Evolutionary conservation across 2,329 filamentous ascomycete genomes (phyloP), one percentile per base, ranked within the genome.

Genomic region (Plectosphaerella cucumerina): DNA sequence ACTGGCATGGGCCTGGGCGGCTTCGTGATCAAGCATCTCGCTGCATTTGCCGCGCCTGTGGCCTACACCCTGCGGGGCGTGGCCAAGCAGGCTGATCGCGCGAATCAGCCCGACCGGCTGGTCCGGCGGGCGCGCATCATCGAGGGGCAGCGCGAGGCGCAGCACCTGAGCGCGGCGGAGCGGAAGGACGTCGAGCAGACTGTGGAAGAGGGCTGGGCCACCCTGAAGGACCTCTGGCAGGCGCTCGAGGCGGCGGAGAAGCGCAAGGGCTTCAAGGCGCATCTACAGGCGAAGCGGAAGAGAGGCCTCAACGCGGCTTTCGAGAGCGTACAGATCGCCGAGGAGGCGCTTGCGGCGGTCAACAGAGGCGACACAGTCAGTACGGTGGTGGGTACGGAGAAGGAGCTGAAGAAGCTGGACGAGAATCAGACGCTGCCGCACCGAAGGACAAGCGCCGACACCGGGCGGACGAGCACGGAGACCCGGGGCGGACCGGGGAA

Each of bases 61-160:
- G 83, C 82, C 0, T 88, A 84, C 58, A 76, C 80, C 0, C 71
- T 86, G 55, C 86, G 87, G 60, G 85, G 85, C 0, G 62, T 86
- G 0, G 74, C 81, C 31, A 85, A 85, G 57, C 80, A 88, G 60
- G 65, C 74, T 1, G 70, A 77, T 54, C 77, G 82, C 34, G 65
- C 71, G 10, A 74, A 73, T 50, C 76, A 78, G 54, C 81, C 82
- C 0, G 71, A 74, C 1, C 70, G 70, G 20, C 76, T 77, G 50
- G 68, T 86, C 14, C 75, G 83, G 1, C 73, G 75, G 21, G 81
- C 80, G 1, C 74, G 82, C 5, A 84, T 86, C 22, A 64, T 75
- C 0, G 81, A 86, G 59, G 83, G 81, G 1, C 75, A 77, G 53
- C 66, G 74, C 4, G 77, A 82, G 44, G 48, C 70, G 4, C 50